Percentiles rank a stretch among this genome's conserved stretches.
Evolutionary conservation across 2,329 filamentous ascomycete genomes (phyloP).

Genomic region (Calcarisporium arbuscula): DNA sequence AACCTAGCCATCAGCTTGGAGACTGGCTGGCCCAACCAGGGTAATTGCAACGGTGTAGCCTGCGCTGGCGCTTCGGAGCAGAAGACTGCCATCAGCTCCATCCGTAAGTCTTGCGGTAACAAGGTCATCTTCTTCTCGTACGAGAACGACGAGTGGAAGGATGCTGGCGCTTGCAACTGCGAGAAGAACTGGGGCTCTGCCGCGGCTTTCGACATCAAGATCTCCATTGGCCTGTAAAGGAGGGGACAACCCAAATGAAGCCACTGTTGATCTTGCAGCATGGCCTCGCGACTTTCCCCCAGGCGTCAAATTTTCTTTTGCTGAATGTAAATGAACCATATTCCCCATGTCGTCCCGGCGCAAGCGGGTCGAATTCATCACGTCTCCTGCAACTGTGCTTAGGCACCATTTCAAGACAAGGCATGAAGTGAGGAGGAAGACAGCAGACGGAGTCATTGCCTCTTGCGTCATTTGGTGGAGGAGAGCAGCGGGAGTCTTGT

Average conservation of each 20-base stretch:
- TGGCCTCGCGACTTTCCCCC: slow-evolving; percentile 1
- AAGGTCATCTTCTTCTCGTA: slow-evolving; percentile 77
- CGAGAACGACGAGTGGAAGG: slow-evolving; percentile 78
- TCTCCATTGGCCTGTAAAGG: slow-evolving; percentile 6
- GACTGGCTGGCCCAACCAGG: slow-evolving; percentile 78
- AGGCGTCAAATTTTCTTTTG: slow-evolving; percentile 5
- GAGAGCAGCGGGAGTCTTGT: no score
- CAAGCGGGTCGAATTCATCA: no score
- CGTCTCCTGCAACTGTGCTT: no score
- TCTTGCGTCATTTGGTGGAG: no score
- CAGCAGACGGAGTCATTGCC: no score
- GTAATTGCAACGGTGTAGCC: slow-evolving; percentile 65
- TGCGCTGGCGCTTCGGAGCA: slow-evolving; percentile 64
- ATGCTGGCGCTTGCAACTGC: slow-evolving; percentile 58
- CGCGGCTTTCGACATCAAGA: slow-evolving; percentile 5
- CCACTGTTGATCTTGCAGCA: slow-evolving; percentile 1
- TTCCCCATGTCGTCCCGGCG: slow-evolving; percentile 16
- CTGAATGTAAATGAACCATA: slow-evolving; percentile 22
- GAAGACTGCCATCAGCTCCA: slow-evolving; percentile 62
- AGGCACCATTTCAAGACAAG: no score
- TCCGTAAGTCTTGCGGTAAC: slow-evolving; percentile 58
- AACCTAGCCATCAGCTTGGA: slow-evolving; percentile 78
- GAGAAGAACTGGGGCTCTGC: slow-evolving; percentile 75
- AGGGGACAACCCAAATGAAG: background rate
- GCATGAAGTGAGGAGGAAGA: no score